A percentile compares a stretch with the other conserved stretches of the same genome.
These are phyloP conservation scores for Mucuna pruriens DNA, from an alignment of 306 rosid species.

Conservation along the genomic window DNA sequence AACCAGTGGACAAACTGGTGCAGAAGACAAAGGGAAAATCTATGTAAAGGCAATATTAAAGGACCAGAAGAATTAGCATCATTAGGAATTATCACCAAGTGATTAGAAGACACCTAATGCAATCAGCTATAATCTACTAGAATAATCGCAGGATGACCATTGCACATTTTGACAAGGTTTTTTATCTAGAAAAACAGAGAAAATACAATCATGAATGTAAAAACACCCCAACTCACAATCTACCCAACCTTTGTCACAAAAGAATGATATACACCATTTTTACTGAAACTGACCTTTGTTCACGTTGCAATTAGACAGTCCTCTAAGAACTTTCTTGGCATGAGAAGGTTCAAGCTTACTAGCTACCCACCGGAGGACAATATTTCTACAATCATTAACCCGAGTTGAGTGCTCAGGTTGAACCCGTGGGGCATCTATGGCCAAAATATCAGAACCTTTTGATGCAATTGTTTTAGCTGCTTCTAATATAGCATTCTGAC, in stretches of 20 bases:
- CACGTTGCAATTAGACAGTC: conserved; percentile 84
- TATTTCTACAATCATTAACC: conserved; percentile 71
- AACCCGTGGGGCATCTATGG: conserved; percentile 52
- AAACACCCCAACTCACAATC: conserved; percentile 15
- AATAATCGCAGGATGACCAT: conserved; percentile 11
- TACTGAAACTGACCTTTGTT: conserved; percentile 61
- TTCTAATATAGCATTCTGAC: conserved; percentile 90
- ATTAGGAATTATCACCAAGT: conserved; percentile 7
- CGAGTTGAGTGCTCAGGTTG: conserved; percentile 60
- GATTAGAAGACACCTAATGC: neutral
- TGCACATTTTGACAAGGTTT: neutral
- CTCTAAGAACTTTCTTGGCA: conserved; percentile 87
- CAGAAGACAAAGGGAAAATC: conserved; percentile 17
- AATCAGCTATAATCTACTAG: neutral
- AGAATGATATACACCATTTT: neutral
- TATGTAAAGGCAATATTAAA: conserved; percentile 20
- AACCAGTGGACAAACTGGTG: conserved; percentile 83
- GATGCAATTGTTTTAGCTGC: conserved; percentile 81
- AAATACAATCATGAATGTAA: neutral
- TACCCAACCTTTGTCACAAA: neutral
- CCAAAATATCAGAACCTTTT: conserved; percentile 68
- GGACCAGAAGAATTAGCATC: conserved; percentile 34
- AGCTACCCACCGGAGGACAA: conserved; percentile 90
- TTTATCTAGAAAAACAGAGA: conserved; percentile 5
- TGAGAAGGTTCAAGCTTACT: conserved; percentile 78